These are phyloP conservation scores for Spatholobus suberectus DNA, from an alignment of 306 rosid species.

Conservation along the genomic window DNA sequence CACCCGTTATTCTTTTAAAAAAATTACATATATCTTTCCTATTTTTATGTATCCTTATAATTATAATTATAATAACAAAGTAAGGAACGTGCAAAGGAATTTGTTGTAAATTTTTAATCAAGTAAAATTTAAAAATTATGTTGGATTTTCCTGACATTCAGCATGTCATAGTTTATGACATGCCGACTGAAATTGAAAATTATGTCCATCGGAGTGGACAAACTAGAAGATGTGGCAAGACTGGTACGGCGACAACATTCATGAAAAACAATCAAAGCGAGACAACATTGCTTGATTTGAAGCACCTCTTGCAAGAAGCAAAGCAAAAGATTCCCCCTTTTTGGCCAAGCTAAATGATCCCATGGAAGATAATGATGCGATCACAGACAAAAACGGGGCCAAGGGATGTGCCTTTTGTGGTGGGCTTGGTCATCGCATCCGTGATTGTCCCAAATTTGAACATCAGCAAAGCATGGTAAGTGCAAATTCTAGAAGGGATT, in stretches of 20 bases:
- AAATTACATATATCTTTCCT: too few species aligned
- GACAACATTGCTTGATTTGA: conserved; percentile 92
- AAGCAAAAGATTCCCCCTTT: conserved; percentile 95
- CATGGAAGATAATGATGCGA: conserved; percentile 78
- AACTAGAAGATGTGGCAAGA: conserved; percentile 89
- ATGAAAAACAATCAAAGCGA: conserved; percentile 88
- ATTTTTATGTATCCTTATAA: too few species aligned
- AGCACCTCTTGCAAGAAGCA: conserved; percentile 92
- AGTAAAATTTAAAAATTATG: too few species aligned
- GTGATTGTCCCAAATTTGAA: conserved; percentile 79
- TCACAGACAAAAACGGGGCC: too few species aligned
- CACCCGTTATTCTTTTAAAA: too few species aligned
- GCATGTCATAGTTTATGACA: too few species aligned
- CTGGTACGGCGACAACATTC: conserved; percentile 88
- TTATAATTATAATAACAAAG: too few species aligned
- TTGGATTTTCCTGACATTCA: too few species aligned
- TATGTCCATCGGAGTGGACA: conserved; percentile 94
- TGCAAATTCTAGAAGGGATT: conserved; percentile 76
- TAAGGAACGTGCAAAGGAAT: too few species aligned
- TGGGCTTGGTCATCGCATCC: conserved; percentile 91
- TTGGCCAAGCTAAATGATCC: conserved; percentile 84
- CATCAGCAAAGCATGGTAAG: conserved; percentile 82
- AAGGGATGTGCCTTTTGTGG: conserved; percentile 92
- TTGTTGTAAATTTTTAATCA: too few species aligned
- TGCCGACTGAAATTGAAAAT: too few species aligned